Percentiles rank a stretch among this genome's conserved stretches.
Evolutionary conservation across 2,329 filamentous ascomycete species (phyloP).

Genomic region (Pseudogymnoascus sp.): DNA sequence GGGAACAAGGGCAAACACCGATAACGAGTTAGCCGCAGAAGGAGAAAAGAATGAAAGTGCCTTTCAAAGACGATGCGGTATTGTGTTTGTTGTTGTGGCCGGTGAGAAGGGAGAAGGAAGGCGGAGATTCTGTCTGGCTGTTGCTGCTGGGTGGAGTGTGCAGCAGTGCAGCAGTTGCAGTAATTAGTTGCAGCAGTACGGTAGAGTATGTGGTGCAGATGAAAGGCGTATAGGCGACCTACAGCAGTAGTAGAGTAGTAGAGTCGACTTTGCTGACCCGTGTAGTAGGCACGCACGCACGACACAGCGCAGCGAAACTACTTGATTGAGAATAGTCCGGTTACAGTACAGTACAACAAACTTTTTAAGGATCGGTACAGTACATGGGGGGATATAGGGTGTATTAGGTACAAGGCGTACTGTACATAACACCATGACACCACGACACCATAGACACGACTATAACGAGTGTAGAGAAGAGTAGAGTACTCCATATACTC

Average conservation of each 20-base stretch:
- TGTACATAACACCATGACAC: not conserved
- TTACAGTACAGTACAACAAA: not conserved
- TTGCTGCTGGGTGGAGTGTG: constrained; percentile 1
- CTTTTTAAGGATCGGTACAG: constrained; percentile 5
- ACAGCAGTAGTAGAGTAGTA: not conserved
- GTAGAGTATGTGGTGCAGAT: not conserved
- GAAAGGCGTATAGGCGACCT: constrained; percentile 2
- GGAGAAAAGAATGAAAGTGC: constrained; percentile 5
- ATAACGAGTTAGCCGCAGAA: not conserved
- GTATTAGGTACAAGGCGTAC: not conserved
- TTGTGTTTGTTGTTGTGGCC: constrained; percentile 8
- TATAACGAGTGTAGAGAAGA: no score
- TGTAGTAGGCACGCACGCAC: not conserved
- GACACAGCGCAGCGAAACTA: not conserved
- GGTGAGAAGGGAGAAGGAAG: not conserved
- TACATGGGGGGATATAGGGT: not conserved
- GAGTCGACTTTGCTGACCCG: not conserved
- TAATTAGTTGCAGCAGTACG: not conserved
- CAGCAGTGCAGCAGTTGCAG: not conserved
- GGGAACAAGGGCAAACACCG: not conserved
- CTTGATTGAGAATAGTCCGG: no score
- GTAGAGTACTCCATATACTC: not conserved
- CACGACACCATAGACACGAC: not conserved
- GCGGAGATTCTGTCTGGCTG: not conserved
- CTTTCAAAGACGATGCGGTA: constrained; percentile 4